Conservation (phyloP, 176 grass and related monocot species). For the Bolboschoenus planiculmis region DNA sequence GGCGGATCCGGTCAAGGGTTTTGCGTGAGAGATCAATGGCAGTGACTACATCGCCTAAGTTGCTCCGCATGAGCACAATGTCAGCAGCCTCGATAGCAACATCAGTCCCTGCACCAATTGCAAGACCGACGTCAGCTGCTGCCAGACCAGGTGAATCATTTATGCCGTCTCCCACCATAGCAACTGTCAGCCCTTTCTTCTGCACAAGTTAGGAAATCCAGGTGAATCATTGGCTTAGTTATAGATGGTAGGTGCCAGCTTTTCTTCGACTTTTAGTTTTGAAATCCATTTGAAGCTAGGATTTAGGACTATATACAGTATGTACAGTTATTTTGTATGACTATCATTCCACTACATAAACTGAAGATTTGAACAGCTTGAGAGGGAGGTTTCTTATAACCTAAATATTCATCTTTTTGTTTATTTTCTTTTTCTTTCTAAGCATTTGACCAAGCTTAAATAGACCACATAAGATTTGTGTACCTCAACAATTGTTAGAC, state of each 20-base stretch:
- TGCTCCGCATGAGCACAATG: conserved; percentile 81
- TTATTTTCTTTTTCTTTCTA: background rate
- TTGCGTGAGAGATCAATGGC: conserved; percentile 90
- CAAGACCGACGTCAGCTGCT: conserved; percentile 82
- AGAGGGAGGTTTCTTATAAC: background rate
- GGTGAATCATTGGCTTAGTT: background rate
- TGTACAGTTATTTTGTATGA: background rate
- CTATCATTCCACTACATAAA: background rate
- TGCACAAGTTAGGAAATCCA: conserved; percentile 17
- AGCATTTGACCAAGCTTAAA: background rate
- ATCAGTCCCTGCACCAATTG: conserved; percentile 75
- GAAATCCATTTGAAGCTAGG: background rate
- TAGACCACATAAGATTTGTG: background rate
- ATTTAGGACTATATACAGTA: background rate
- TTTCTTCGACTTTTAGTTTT: background rate
- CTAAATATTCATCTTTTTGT: background rate
- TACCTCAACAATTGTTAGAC: background rate
- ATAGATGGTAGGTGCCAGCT: background rate
- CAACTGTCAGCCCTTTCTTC: conserved; percentile 68
- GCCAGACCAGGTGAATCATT: conserved; percentile 81
- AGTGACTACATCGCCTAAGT: conserved; percentile 76
- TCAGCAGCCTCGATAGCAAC: conserved; percentile 88
- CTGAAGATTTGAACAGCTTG: background rate
- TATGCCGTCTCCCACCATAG: conserved; percentile 89
- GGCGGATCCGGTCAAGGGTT: conserved; percentile 58